A percentile compares a stretch with the other conserved stretches of the same genome.
phyloP scores from a whole-genome alignment of 1,284 basidiomycete species.

The Testicularia cyperi region DNA sequence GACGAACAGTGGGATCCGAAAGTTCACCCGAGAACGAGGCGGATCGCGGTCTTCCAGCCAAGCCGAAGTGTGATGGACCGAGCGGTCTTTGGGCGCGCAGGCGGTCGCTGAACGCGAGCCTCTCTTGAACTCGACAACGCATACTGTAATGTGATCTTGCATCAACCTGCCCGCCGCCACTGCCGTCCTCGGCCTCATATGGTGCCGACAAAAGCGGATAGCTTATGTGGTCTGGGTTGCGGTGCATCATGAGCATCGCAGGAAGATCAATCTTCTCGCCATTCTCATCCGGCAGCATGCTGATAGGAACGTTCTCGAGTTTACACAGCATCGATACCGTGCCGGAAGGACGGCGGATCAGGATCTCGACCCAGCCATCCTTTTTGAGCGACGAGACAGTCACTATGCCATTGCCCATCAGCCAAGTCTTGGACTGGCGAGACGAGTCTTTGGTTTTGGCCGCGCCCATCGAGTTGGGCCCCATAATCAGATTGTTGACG shows the following conservation, averaged over 20 bases:
- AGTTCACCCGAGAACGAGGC: conserved; percentile 72
- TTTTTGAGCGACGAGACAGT: conserved; percentile 76
- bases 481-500: conserved; percentile 69
- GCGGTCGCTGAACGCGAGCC: conserved; percentile 35
- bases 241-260: conserved; percentile 73
- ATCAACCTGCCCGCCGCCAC: not conserved
- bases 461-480: conserved; percentile 44
- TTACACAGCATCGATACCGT: conserved; percentile 80
- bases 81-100: conserved; percentile 29
- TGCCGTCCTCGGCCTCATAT: conserved; percentile 1
- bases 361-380: conserved; percentile 85
- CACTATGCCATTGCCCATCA: conserved; percentile 81
- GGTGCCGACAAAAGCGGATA: conserved; percentile 27
- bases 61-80: conserved; percentile 41
- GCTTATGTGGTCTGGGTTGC: conserved; percentile 60
- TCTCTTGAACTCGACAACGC: conserved; percentile 26
- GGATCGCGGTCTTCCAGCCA: conserved; percentile 62
- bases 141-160: conserved; percentile 3
- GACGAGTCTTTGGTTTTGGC: conserved; percentile 49
- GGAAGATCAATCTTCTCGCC: conserved; percentile 70
- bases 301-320: conserved; percentile 73
- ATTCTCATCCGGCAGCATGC: conserved; percentile 51
- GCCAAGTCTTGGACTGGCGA: conserved; percentile 71
- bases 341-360: conserved; percentile 84
- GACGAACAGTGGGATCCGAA: not conserved